Evolutionary conservation across 768 basidiomycete species (phyloP).

Genomic region (Pleurotus tuber-regium): DNA sequence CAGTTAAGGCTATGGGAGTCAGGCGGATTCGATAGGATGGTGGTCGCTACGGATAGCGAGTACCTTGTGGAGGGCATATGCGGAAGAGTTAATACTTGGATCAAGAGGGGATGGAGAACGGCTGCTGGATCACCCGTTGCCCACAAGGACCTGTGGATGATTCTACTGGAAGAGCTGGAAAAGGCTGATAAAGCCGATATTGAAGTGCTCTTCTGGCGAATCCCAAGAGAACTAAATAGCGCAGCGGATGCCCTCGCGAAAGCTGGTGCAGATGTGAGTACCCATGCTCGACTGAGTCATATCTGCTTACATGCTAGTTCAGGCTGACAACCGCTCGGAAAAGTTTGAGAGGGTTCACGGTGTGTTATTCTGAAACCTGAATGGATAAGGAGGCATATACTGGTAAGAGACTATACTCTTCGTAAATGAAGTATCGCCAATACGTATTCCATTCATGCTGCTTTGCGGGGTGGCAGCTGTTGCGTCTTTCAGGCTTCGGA

Average conservation of each 20-base stretch:
- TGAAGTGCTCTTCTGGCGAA: constrained; percentile 20
- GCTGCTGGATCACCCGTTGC: constrained; percentile 13
- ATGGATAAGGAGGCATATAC: no score
- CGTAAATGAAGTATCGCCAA: no score
- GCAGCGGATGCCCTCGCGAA: constrained; percentile 20
- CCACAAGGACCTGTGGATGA: constrained; percentile 26
- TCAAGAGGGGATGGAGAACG: constrained; percentile 20
- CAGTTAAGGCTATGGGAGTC: constrained; percentile 21
- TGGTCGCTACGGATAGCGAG: constrained; percentile 28
- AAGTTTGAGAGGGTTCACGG: no score
- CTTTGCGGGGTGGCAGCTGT: no score
- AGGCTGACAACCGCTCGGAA: no score
- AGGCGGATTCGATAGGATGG: constrained; percentile 27
- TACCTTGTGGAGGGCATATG: constrained; percentile 27
- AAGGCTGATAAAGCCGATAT: constrained; percentile 16
- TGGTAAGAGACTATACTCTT: no score
- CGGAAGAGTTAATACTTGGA: constrained; percentile 22
- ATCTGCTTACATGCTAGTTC: no score
- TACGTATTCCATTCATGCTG: no score
- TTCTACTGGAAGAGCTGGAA: constrained; percentile 14
- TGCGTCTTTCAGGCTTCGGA: no score
- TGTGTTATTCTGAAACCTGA: no score
- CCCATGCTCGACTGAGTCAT: background rate
- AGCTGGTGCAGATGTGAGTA: constrained; percentile 2
- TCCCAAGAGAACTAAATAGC: constrained; percentile 19